Conservation (phyloP, 257 asterid species). For the Fraxinus anomala region DNA sequence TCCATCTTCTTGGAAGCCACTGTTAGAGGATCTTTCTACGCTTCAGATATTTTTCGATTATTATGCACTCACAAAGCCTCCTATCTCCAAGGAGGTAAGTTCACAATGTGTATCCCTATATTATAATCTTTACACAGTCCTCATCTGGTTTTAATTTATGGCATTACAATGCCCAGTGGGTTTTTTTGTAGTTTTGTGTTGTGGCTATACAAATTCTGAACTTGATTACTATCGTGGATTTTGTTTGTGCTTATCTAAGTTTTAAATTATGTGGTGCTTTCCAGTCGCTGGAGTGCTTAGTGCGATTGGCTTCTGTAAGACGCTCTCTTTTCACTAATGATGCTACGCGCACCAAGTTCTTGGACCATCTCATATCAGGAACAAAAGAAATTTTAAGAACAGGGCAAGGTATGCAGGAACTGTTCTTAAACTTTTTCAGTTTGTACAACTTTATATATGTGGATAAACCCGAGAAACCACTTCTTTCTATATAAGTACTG, state of each 20-base stretch:
- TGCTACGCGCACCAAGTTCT: conserved; percentile 75
- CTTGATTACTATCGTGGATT: neutral
- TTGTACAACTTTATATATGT: neutral
- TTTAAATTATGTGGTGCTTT: conserved; percentile 10
- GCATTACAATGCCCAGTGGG: neutral
- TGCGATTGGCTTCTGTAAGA: conserved; percentile 88
- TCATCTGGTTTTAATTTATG: neutral
- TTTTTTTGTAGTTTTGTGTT: neutral
- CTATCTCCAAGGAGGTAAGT: conserved; percentile 89
- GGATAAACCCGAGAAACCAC: neutral
- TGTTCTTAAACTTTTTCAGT: neutral
- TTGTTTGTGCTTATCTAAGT: neutral
- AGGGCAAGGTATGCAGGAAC: conserved; percentile 68
- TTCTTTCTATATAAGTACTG: neutral
- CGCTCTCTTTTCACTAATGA: conserved; percentile 93
- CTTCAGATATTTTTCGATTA: conserved; percentile 91
- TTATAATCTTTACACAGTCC: neutral
- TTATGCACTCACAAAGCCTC: conserved; percentile 79
- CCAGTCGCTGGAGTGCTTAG: conserved; percentile 95
- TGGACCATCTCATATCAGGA: conserved; percentile 92
- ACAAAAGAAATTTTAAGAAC: conserved; percentile 85
- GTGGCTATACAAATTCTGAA: neutral
- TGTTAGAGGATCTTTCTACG: conserved; percentile 77
- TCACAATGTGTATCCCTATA: conserved; percentile 15
- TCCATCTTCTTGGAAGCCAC: conserved; percentile 84